These are phyloP conservation scores for Metarhizium humberi DNA, from an alignment of 2,329 filamentous ascomycete genomes.

Conservation along the genomic window DNA sequence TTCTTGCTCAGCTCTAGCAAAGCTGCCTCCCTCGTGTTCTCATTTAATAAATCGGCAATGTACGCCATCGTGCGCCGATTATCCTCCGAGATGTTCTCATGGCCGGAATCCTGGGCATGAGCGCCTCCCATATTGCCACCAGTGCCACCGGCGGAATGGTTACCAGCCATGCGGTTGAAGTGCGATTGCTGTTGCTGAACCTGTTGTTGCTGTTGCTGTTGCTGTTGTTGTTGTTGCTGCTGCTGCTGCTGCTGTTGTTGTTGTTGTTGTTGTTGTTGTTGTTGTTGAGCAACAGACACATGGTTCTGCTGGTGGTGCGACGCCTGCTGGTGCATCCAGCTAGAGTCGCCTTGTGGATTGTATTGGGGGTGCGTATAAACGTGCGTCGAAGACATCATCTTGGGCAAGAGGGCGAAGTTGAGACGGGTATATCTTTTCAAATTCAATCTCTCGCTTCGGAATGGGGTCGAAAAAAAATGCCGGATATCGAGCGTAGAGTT, in stretches of 20 bases:
- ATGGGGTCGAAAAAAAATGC: background rate
- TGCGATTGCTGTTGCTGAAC: slow-evolving; percentile 42
- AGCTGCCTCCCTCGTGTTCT: slow-evolving; percentile 78
- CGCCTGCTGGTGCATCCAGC: slow-evolving; percentile 60
- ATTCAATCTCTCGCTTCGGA: background rate
- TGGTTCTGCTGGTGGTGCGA: slow-evolving; percentile 51
- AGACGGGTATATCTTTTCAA: background rate
- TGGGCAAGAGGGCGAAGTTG: slow-evolving; percentile 12
- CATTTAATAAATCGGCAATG: slow-evolving; percentile 85
- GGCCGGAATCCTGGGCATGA: slow-evolving; percentile 44
- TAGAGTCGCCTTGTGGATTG: slow-evolving; percentile 50
- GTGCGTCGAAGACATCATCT: slow-evolving; percentile 55
- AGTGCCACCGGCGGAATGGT: slow-evolving; percentile 44
- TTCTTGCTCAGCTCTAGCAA: slow-evolving; percentile 97
- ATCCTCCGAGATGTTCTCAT: slow-evolving; percentile 74
- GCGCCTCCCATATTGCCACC: slow-evolving; percentile 30
- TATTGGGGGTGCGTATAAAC: slow-evolving; percentile 62
- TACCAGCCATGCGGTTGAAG: slow-evolving; percentile 65
- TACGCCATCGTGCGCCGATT: slow-evolving; percentile 87
- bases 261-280: slow-evolving; percentile 29
- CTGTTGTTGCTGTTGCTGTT: slow-evolving; percentile 41
- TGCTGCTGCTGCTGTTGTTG: slow-evolving; percentile 28
- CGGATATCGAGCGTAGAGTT: background rate
- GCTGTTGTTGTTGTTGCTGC: slow-evolving; percentile 30
- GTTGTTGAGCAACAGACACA: slow-evolving; percentile 42